Evolutionary conservation across 345 rosid species (phyloP).

Genomic region (Sisymbrium altissimum): DNA sequence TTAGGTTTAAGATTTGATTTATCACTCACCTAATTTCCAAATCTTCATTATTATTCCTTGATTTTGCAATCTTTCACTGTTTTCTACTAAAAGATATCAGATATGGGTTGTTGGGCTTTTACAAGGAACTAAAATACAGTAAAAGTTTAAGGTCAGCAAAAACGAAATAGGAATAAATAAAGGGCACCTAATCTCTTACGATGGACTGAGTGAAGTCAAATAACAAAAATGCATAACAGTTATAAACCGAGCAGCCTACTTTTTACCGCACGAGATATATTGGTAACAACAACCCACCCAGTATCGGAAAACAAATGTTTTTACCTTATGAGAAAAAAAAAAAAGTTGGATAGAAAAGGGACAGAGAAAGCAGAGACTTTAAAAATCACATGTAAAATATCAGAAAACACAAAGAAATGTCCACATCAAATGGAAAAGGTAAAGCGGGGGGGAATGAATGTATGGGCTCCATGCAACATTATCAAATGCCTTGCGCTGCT

Average conservation of each 20-base stretch:
- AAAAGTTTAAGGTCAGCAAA: no score
- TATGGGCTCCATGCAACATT: constrained; percentile 28
- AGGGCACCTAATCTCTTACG: neutral
- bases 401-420: constrained; percentile 25
- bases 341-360: constrained; percentile 3
- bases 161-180: no score
- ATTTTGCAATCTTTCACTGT: no score
- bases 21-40: neutral
- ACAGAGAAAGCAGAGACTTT: constrained; percentile 17
- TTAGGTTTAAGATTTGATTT: neutral
- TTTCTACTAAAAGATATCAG: no score
- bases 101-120: no score
- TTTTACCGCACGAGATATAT: constrained; percentile 5
- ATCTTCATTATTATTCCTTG: neutral
- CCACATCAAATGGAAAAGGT: constrained; percentile 1
- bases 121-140: neutral
- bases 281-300: neutral
- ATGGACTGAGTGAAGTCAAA: neutral
- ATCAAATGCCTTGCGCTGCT: constrained; percentile 8
- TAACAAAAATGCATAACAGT: neutral
- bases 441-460: constrained; percentile 25
- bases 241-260: neutral
- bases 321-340: neutral
- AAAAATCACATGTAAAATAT: constrained; percentile 22
- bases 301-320: neutral